Evolutionary conservation across 495 filamentous ascomycete species (phyloP).

Genomic region (Lasiosphaeris hirsuta): DNA sequence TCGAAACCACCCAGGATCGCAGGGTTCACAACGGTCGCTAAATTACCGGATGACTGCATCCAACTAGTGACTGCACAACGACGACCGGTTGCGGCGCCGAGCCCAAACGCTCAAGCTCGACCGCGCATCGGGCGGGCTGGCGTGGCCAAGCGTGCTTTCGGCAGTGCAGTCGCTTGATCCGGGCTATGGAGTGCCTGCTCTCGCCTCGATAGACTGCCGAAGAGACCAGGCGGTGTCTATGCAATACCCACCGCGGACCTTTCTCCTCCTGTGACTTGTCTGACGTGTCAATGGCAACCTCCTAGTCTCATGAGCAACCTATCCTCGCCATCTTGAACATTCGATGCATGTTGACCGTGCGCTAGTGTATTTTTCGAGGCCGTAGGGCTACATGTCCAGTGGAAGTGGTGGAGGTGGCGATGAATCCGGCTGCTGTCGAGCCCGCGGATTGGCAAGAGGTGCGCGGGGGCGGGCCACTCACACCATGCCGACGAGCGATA

Average conservation of each 20-base stretch:
- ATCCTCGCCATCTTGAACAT: no score
- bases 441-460: no score
- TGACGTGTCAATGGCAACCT: not conserved
- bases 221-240: not conserved
- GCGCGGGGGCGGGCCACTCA: no score
- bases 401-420: no score
- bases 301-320: no score
- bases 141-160: not conserved
- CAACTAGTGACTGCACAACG: constrained; percentile 9
- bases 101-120: not conserved
- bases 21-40: constrained; percentile 1
- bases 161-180: not conserved
- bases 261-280: not conserved
- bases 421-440: no score
- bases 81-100: not conserved
- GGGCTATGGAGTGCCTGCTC: no score
- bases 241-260: not conserved
- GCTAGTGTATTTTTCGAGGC: no score
- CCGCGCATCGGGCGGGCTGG: not conserved
- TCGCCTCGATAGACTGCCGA: no score
- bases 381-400: no score
- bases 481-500: no score
- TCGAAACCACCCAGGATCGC: not conserved
- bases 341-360: no score
- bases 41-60: constrained; percentile 13